Percentiles rank a stretch among this genome's conserved stretches.
Evolutionary conservation across 2,329 filamentous ascomycete genomes (phyloP).

Genomic region (Sclerotinia spermophila): DNA sequence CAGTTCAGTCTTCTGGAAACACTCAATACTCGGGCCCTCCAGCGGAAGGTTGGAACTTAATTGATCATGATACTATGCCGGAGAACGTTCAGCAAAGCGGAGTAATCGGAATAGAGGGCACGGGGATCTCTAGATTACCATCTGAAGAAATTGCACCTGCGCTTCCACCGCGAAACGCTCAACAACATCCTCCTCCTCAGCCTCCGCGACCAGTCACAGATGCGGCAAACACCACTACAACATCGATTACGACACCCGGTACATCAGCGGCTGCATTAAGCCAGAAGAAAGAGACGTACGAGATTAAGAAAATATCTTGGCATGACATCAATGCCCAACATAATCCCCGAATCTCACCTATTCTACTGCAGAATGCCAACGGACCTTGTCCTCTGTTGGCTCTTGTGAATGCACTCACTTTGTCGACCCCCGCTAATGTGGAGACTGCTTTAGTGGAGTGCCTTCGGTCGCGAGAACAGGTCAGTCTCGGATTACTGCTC

Average conservation of each 20-base stretch:
- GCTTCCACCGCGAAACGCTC: conserved; percentile 31
- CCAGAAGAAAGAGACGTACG: conserved; percentile 67
- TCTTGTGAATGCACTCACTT: conserved; percentile 83
- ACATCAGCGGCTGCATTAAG: conserved; percentile 17
- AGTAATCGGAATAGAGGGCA: conserved; percentile 23
- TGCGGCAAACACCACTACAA: conserved; percentile 20
- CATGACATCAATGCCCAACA: conserved; percentile 58
- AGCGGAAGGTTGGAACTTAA: conserved; percentile 33
- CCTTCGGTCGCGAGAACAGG: conserved; percentile 75
- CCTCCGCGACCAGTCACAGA: conserved; percentile 29
- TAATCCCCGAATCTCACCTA: conserved; percentile 74
- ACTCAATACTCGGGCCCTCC: conserved; percentile 25
- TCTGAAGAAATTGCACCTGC: conserved; percentile 28
- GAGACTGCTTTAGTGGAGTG: conserved; percentile 74
- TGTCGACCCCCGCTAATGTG: conserved; percentile 68
- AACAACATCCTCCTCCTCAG: conserved; percentile 30
- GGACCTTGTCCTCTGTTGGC: conserved; percentile 92
- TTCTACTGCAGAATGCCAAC: conserved; percentile 89
- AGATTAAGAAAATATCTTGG: conserved; percentile 90
- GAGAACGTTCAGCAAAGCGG: conserved; percentile 30
- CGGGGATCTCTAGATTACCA: conserved; percentile 19
- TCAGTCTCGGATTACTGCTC: conserved; percentile 79
- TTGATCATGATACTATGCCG: conserved; percentile 28
- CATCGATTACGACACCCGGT: conserved; percentile 22
- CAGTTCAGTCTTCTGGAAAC: neutral